Percentiles rank a stretch among this genome's conserved stretches.
Evolutionary conservation across 805 yeast genomes (phyloP).

Genomic region (Hanseniaspora singularis): DNA sequence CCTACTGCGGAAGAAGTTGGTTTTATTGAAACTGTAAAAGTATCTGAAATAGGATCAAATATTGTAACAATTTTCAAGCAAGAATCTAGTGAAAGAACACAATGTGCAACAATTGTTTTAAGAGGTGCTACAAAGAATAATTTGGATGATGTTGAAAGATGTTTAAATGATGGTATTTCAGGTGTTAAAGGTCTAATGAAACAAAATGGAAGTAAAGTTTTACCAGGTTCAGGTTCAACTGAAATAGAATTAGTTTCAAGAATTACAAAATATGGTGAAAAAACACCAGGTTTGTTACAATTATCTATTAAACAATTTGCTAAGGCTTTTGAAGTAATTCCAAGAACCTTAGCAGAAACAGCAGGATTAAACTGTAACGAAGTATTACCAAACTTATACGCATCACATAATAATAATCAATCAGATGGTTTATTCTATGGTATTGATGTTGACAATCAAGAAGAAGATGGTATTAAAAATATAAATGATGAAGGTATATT

Average conservation of each 20-base stretch:
- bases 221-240: slow-evolving; percentile 94
- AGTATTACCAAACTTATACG: slow-evolving; percentile 76
- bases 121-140: slow-evolving; percentile 94
- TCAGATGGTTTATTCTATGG: slow-evolving; percentile 33
- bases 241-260: slow-evolving; percentile 78
- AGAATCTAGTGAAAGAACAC: slow-evolving; percentile 43
- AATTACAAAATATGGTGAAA: slow-evolving; percentile 77
- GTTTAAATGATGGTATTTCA: slow-evolving; percentile 92
- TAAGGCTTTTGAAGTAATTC: slow-evolving; percentile 86
- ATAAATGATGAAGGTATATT: slow-evolving; percentile 56
- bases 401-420: slow-evolving; percentile 46
- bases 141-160: slow-evolving; percentile 90
- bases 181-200: slow-evolving; percentile 80
- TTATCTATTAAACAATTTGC: slow-evolving; percentile 91
- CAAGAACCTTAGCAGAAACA: slow-evolving; percentile 86
- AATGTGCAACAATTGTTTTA: slow-evolving; percentile 83
- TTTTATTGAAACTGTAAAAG: slow-evolving; percentile 70
- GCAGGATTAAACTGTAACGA: slow-evolving; percentile 87
- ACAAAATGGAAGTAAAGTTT: slow-evolving; percentile 50
- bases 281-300: slow-evolving; percentile 84
- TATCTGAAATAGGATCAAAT: slow-evolving; percentile 93
- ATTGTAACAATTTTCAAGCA: slow-evolving; percentile 91
- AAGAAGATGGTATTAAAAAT: slow-evolving; percentile 57
- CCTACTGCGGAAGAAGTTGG: slow-evolving; percentile 95
- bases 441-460: slow-evolving; percentile 69